Base-by-base conservation (phyloP, 2,329 filamentous ascomycete species). In the Nothomitra cinnamomea region DNA sequence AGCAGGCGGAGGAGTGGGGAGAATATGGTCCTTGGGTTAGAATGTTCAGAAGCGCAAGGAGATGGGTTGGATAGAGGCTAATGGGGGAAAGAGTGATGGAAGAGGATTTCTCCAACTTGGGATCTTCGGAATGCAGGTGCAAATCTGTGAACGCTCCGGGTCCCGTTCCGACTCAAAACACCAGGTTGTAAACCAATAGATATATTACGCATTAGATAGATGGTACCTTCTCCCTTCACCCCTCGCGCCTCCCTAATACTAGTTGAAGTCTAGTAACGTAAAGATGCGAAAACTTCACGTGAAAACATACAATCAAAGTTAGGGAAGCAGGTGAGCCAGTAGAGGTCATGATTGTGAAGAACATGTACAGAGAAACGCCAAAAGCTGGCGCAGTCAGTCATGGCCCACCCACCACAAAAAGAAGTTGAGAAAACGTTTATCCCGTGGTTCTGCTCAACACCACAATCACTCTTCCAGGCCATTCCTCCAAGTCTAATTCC, bases 11-110 rank as follows among this genome's bases (percentile, higher is more conserved):
- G 59, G 73, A 81, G 57, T 89, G 85, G 84, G 86, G 85, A 25
- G 83, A 88, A 59, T 83, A 83, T 64, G 85, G 87, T 1, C 87
- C 89, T 19, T 95, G 88, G 88, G 74, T 83, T 58, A 76, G 86
- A 63, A 75, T 95, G 70, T 95, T 95, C 71, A 82, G 80, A 71
- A 94, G 85, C 64, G 88, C 86, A 4, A 82, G 89, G 65, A 78
- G 82, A 66, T 95, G 89, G 89, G 85, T 94, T 61, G 86, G 85
- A 53, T 82, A 65, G 59, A 64, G 54, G 55, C 50, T 53, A 49
- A 48, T 54, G 25, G 5, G 41, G 5, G 21, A 45, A 24, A 13
- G 10, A 32, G 28, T 10, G 5, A 32, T 5, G 10, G 10, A 32
- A 32, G 10, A 10, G 28, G 28, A 32, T 5, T 32, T 32, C n/a